These are phyloP conservation scores for Alternaria conjuncta DNA, from an alignment of 2,329 filamentous ascomycete genomes.

Conservation along the genomic window DNA sequence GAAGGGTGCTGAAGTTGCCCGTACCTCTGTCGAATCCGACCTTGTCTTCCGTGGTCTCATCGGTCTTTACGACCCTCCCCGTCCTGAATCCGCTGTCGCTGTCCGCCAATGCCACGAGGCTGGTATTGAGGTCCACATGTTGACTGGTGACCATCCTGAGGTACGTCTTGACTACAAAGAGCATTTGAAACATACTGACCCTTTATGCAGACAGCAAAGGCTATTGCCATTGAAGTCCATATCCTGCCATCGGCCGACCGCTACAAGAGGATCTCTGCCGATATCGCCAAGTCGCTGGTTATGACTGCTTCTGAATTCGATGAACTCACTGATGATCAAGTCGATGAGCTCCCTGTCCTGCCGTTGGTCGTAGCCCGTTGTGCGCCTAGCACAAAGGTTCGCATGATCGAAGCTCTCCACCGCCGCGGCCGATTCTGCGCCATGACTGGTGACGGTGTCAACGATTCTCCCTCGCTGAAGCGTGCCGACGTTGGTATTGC, in stretches of 20 bases:
- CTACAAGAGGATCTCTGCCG: slow-evolving; percentile 31
- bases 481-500: slow-evolving; percentile 85
- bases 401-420: slow-evolving; percentile 88
- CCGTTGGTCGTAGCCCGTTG: slow-evolving; percentile 85
- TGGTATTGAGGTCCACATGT: slow-evolving; percentile 58
- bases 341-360: slow-evolving; percentile 75
- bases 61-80: slow-evolving; percentile 85
- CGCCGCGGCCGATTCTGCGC: slow-evolving; percentile 77
- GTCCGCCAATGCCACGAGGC: slow-evolving; percentile 54
- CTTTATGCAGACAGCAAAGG: slow-evolving; percentile 16
- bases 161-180: slow-evolving; percentile 43
- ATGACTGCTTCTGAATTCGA: slow-evolving; percentile 70
- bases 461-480: slow-evolving; percentile 82
- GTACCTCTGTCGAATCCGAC: slow-evolving; percentile 68
- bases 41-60: slow-evolving; percentile 79
- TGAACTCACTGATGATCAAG: slow-evolving; percentile 74
- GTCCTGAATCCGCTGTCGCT: slow-evolving; percentile 72
- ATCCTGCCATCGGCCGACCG: slow-evolving; percentile 46
- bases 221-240: slow-evolving; percentile 56
- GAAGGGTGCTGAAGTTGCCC: slow-evolving; percentile 57
- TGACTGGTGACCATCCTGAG: slow-evolving; percentile 56
- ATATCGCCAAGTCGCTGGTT: slow-evolving; percentile 42
- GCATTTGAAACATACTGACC: not conserved
- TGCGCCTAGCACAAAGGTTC: slow-evolving; percentile 83
- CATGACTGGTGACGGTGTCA: slow-evolving; percentile 90